These are phyloP conservation scores for Rhytidiadelphus loreus DNA, from an alignment of 225 moss, liverwort and hornwort species.

Conservation along the genomic window DNA sequence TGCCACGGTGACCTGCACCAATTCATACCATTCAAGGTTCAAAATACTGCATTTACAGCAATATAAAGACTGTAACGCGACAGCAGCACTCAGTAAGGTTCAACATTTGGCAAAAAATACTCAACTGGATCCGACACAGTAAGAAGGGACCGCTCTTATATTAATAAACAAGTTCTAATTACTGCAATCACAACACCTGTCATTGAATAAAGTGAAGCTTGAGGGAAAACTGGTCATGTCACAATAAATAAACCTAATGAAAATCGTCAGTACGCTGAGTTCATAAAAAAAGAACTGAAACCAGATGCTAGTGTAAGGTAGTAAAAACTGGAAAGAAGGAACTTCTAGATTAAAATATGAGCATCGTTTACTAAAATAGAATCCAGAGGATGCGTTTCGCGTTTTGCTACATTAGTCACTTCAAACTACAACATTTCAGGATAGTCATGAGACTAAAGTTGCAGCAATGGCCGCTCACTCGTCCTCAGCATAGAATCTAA, in stretches of 20 bases:
- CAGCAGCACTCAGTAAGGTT: background rate
- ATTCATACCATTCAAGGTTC: background rate
- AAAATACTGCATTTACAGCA: background rate
- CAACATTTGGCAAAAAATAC: background rate
- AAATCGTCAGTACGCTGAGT: background rate
- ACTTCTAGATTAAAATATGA: background rate
- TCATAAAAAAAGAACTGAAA: background rate
- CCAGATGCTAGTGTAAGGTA: background rate
- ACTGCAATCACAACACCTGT: background rate
- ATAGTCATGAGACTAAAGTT: background rate
- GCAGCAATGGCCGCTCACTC: background rate
- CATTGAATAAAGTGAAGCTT: background rate
- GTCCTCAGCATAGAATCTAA: background rate
- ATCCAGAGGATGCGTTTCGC: background rate
- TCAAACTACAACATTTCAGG: background rate
- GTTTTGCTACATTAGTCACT: background rate
- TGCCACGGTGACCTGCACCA: constrained; percentile 51
- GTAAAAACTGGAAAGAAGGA: background rate
- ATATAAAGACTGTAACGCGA: background rate
- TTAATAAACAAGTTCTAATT: background rate
- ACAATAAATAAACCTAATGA: background rate
- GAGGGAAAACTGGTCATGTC: background rate
- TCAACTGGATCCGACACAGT: background rate
- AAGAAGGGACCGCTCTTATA: background rate
- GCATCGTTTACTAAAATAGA: background rate